A percentile compares a stretch with the other conserved stretches of the same genome.
Conservation (phyloP, 202 grass and related monocot species). For the Zoysia matrella region DNA sequence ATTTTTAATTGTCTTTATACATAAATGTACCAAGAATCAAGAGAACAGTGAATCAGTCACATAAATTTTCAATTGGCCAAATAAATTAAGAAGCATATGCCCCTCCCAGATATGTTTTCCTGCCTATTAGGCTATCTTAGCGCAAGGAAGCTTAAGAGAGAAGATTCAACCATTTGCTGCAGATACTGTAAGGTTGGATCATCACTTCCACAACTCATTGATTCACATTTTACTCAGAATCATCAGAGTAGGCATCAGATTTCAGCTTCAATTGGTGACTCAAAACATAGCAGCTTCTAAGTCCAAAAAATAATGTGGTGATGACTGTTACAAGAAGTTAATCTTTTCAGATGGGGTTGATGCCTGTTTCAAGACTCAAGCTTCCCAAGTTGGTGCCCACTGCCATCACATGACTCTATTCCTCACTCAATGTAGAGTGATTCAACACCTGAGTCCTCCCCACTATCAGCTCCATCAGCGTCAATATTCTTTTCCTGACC, state of each 20-base stretch:
- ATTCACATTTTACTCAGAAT: background rate
- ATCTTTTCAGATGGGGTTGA: background rate
- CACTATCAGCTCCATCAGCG: constrained; percentile 50
- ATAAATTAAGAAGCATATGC: constrained; percentile 1
- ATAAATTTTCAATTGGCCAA: constrained; percentile 19
- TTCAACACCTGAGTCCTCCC: constrained; percentile 82
- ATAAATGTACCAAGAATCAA: constrained; percentile 1
- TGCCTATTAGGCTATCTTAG: background rate
- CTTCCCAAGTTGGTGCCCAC: constrained; percentile 3
- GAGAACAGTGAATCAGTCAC: background rate
- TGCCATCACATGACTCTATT: background rate
- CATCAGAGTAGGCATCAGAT: background rate
- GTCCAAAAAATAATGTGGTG: background rate
- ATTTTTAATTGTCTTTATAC: constrained; percentile 2
- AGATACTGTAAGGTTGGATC: background rate
- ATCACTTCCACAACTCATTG: constrained; percentile 8
- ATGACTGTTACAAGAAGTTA: background rate
- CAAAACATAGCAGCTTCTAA: background rate
- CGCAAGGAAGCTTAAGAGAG: background rate
- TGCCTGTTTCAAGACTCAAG: constrained; percentile 9
- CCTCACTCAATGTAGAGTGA: constrained; percentile 78
- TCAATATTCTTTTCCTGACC: constrained; percentile 31
- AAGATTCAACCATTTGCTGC: constrained; percentile 2
- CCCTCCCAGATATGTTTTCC: background rate
- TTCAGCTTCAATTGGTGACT: constrained; percentile 4